Conservation (phyloP, 805 yeast species). For the Middelhovenomyces tepae region DNA sequence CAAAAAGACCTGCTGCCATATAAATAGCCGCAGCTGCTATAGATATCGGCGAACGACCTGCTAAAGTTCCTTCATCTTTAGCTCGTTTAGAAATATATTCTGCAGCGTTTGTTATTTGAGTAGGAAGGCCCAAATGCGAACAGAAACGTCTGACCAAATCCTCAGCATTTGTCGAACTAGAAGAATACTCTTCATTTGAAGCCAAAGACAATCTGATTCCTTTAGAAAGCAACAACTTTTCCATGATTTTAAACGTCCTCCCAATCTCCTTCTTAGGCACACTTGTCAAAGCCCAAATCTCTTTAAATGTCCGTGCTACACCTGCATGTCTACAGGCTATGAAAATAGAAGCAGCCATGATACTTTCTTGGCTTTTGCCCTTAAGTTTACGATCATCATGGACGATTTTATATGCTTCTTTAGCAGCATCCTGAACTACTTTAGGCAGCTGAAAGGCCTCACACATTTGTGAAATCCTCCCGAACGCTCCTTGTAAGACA, state of each 20-base stretch:
- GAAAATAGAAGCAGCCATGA: slow-evolving; percentile 93
- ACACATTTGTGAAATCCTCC: slow-evolving; percentile 89
- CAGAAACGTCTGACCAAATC: slow-evolving; percentile 94
- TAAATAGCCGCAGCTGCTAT: slow-evolving; percentile 96
- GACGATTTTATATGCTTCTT: slow-evolving; percentile 87
- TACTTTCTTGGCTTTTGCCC: slow-evolving; percentile 86
- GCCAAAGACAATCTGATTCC: slow-evolving; percentile 30
- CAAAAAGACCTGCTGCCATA: slow-evolving; percentile 85
- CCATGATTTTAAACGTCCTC: slow-evolving; percentile 77
- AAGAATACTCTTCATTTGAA: slow-evolving; percentile 39
- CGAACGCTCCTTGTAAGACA: slow-evolving; percentile 79
- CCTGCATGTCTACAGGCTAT: slow-evolving; percentile 91
- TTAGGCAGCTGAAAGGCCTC: slow-evolving; percentile 93
- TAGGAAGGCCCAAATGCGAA: slow-evolving; percentile 81
- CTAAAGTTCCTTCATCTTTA: slow-evolving; percentile 85
- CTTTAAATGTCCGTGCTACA: slow-evolving; percentile 91
- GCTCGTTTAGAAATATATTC: slow-evolving; percentile 86
- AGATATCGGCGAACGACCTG: slow-evolving; percentile 94
- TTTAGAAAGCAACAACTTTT: slow-evolving; percentile 42
- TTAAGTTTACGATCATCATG: slow-evolving; percentile 78
- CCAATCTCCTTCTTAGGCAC: slow-evolving; percentile 95
- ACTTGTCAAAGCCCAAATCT: slow-evolving; percentile 88
- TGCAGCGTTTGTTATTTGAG: slow-evolving; percentile 84
- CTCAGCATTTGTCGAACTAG: slow-evolving; percentile 86
- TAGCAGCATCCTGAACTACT: slow-evolving; percentile 95